Percentiles rank a stretch among this genome's conserved stretches.
These are phyloP conservation scores for Boechera retrofracta DNA, from an alignment of 345 rosid genomes.

Conservation along the genomic window DNA sequence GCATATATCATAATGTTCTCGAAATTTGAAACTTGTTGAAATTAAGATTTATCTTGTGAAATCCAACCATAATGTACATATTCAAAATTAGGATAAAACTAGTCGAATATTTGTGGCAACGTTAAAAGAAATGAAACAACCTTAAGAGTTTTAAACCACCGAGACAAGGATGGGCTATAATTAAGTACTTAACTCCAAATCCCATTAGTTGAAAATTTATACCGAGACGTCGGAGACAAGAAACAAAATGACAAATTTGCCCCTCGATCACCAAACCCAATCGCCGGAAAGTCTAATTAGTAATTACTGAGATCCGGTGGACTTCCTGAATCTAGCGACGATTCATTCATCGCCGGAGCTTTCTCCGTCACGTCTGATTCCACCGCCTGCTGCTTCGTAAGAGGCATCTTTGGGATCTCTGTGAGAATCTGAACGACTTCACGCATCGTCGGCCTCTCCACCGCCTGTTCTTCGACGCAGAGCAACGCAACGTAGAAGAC, in stretches of 20 bases:
- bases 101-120: not conserved
- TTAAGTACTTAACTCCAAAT: not conserved
- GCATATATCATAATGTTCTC: not conserved
- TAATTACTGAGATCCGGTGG: conserved; percentile 23
- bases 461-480: conserved; percentile 93
- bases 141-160: not conserved
- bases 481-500: conserved; percentile 91
- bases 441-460: conserved; percentile 88
- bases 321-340: conserved; percentile 23
- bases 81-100: conserved; percentile 7
- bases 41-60: not conserved
- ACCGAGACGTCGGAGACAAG: not conserved
- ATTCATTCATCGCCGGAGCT: conserved; percentile 15
- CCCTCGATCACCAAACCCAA: not conserved
- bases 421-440: conserved; percentile 93
- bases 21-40: not conserved
- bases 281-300: conserved; percentile 1
- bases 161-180: not conserved
- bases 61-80: not conserved
- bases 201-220: not conserved
- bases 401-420: conserved; percentile 68
- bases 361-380: conserved; percentile 46
- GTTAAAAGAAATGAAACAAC: not conserved
- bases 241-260: not conserved
- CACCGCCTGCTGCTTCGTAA: conserved; percentile 41